Conservation (phyloP, 495 filamentous ascomycete genomes). For the Penicillium odoratum region DNA sequence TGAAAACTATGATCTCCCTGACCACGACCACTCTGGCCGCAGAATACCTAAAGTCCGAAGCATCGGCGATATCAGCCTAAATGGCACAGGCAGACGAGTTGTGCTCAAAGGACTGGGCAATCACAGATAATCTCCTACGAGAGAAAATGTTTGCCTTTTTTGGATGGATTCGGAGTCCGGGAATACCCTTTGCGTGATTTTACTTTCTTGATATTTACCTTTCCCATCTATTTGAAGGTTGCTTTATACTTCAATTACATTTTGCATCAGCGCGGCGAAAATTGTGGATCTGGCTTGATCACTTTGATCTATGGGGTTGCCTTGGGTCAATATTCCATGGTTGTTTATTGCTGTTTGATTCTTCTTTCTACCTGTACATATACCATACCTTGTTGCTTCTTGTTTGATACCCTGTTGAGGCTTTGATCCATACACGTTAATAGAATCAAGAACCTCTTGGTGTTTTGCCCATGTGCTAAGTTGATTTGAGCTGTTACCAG, state of each 20-base stretch:
- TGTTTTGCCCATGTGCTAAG: background rate
- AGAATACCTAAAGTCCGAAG: conserved; percentile 39
- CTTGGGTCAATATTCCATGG: background rate
- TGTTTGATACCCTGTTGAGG: conserved; percentile 5
- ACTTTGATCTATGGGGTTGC: background rate
- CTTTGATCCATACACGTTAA: background rate
- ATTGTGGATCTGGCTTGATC: conserved; percentile 2
- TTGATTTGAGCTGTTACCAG: no score
- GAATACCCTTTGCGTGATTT: background rate
- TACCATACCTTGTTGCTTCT: conserved; percentile 4
- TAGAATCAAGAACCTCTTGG: background rate
- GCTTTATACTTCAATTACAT: background rate
- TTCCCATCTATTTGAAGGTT: conserved; percentile 2
- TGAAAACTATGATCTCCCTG: conserved; percentile 11
- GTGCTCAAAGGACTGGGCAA: conserved; percentile 37
- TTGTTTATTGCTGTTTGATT: conserved; percentile 1
- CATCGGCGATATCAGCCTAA: conserved; percentile 42
- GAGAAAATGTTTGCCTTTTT: background rate
- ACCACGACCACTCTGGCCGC: conserved; percentile 7
- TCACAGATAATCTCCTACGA: conserved; percentile 17
- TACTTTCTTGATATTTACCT: conserved; percentile 6
- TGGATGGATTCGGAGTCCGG: background rate
- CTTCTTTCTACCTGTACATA: background rate
- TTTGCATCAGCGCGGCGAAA: conserved; percentile 37
- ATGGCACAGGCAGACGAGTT: conserved; percentile 40